Conservation (phyloP, 495 filamentous ascomycete species). For the Neurospora sp. region DNA sequence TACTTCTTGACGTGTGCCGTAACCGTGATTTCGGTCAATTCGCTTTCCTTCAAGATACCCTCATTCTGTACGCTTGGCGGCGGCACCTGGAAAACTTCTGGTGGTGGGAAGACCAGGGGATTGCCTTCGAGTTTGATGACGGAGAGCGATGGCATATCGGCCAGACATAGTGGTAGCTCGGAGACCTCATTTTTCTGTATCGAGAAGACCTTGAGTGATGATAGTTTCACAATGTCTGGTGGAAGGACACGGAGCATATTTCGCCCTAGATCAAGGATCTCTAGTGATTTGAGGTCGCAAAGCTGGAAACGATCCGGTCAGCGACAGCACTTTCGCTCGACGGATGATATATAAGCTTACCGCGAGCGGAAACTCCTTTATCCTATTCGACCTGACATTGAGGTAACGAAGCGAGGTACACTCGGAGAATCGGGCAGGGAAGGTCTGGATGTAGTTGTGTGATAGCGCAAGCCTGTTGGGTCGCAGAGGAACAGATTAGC, state of each 20-base stretch:
- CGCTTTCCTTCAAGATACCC: slow-evolving; percentile 35
- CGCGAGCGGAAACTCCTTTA: slow-evolving; percentile 76
- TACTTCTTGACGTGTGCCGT: slow-evolving; percentile 70
- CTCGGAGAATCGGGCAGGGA: slow-evolving; percentile 73
- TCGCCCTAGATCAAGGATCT: slow-evolving; percentile 83
- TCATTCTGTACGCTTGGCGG: slow-evolving; percentile 35
- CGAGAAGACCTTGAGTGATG: slow-evolving; percentile 64
- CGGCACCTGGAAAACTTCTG: slow-evolving; percentile 43
- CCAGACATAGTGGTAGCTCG: slow-evolving; percentile 69
- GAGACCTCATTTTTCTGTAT: slow-evolving; percentile 79
- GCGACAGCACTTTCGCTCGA: slow-evolving; percentile 3
- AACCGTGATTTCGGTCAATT: slow-evolving; percentile 52
- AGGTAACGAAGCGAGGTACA: slow-evolving; percentile 86
- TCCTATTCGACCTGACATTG: slow-evolving; percentile 82
- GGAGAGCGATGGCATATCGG: slow-evolving; percentile 79
- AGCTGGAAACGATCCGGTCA: slow-evolving; percentile 31
- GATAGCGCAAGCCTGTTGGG: slow-evolving; percentile 66
- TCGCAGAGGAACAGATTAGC: slow-evolving; percentile 2
- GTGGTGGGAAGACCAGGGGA: slow-evolving; percentile 61
- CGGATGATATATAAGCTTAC: slow-evolving; percentile 41
- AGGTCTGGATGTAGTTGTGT: slow-evolving; percentile 72
- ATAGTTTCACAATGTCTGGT: slow-evolving; percentile 67
- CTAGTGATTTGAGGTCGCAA: slow-evolving; percentile 72
- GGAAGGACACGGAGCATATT: slow-evolving; percentile 75
- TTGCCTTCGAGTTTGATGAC: slow-evolving; percentile 84